phyloP scores from a whole-genome alignment of 805 yeast species.

The Starmerella bacillaris region DNA sequence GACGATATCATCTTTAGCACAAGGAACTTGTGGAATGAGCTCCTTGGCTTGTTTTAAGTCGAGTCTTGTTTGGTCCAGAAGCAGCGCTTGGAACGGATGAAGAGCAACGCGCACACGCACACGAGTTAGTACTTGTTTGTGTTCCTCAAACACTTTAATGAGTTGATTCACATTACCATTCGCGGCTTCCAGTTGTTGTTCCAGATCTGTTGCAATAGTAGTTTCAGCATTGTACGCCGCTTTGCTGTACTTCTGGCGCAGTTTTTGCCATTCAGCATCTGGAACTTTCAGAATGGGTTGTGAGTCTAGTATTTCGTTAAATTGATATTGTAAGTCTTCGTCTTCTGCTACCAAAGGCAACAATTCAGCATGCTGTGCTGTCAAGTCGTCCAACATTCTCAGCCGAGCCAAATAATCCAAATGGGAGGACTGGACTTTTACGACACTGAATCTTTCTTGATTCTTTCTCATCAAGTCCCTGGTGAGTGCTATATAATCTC shows the following conservation, averaged over 20 bases:
- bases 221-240: constrained; percentile 31
- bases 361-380: constrained; percentile 31
- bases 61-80: constrained; percentile 28
- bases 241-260: constrained; percentile 28
- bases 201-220: constrained; percentile 27
- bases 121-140: constrained; percentile 32
- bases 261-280: constrained; percentile 25
- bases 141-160: constrained; percentile 34
- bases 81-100: constrained; percentile 38
- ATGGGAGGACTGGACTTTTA: constrained; percentile 38
- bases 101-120: constrained; percentile 41
- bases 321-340: constrained; percentile 2
- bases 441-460: constrained; percentile 48
- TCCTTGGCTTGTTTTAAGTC: constrained; percentile 3
- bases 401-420: constrained; percentile 28
- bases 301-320: constrained; percentile 1
- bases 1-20: not conserved
- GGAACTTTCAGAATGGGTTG: constrained; percentile 1
- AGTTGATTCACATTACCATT: constrained; percentile 23
- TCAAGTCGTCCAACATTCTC: constrained; percentile 28
- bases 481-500: constrained; percentile 45
- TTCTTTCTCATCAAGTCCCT: constrained; percentile 62
- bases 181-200: constrained; percentile 26
- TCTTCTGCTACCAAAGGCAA: constrained; percentile 3
- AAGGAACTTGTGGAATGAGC: not conserved